phyloP scores from a whole-genome alignment of 495 filamentous ascomycete species.

The Trichoderma virens region DNA sequence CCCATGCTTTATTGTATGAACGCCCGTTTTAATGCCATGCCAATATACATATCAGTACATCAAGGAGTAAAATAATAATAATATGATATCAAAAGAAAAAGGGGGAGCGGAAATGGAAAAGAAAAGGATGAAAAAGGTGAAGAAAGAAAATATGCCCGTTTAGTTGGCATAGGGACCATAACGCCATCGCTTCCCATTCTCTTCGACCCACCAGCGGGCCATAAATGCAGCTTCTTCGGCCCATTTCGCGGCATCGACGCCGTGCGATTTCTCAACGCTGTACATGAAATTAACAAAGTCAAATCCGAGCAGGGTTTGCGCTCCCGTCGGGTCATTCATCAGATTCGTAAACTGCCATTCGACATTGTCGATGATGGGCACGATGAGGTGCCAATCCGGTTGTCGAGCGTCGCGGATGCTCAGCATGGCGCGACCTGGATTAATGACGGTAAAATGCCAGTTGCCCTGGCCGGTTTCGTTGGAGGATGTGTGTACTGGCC shows the following conservation, averaged over 20 bases:
- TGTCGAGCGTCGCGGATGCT: constrained; percentile 31
- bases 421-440: constrained; percentile 36
- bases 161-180: constrained; percentile 4
- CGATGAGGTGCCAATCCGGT: constrained; percentile 30
- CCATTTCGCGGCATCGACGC: constrained; percentile 33
- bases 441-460: constrained; percentile 41
- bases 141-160: not conserved
- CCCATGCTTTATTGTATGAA: not conserved
- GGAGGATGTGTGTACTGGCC: constrained; percentile 24
- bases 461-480: constrained; percentile 28
- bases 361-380: constrained; percentile 33
- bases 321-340: constrained; percentile 29
- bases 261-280: constrained; percentile 23
- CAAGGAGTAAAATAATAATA: not conserved
- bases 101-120: not conserved
- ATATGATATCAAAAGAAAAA: not conserved
- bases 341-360: constrained; percentile 33
- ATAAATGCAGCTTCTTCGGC: constrained; percentile 28
- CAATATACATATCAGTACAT: not conserved
- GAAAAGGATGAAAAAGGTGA: not conserved
- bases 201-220: constrained; percentile 9
- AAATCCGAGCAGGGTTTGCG: constrained; percentile 26
- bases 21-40: not conserved
- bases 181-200: constrained; percentile 9
- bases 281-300: constrained; percentile 23